Evolutionary conservation across 768 basidiomycete genomes (phyloP), one percentile per base, ranked within the genome.

Genomic region (Mycena amicta): DNA sequence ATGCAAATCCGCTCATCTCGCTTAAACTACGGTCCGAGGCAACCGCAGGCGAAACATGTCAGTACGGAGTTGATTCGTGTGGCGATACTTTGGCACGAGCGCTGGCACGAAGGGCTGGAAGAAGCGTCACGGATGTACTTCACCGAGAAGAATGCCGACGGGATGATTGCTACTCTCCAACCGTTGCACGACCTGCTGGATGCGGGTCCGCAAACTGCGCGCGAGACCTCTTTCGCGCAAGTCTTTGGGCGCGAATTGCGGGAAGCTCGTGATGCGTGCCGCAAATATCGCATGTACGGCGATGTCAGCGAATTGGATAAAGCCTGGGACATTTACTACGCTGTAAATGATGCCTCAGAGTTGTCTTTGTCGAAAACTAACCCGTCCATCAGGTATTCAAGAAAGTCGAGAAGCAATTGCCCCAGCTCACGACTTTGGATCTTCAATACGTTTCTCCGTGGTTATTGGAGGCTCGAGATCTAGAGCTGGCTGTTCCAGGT

Each of bases 301-400:
- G 95, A 99, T 69, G 82, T 86, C 55, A 86, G 85, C 50, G 94
- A 98, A 69, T 76, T 99, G 47, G 97, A 98, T 70, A 93, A 91
- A 68, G 97, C 97, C 29, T 99, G 97, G 97, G 97, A 98, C 67
- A 95, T 98, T 26, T 99, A 99, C 73, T 99, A 98, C 67, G 86
- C 86, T 49, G 94, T 93, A 68, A 61, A 87, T 72, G 5, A 30
- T 28, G 16, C 37, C 33, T 52, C 20, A 41, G 22, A 11, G 18
- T 37, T n/a, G 8, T 31, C 28, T 30, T 33, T 15, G 18, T 22
- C 52, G 33, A 20, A 13, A 27, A 43, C 25, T 57, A 20, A 51
- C 29, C 11, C 49, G 18, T 40, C 6, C 43, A 39, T 5, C 62
- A 95, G 92, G 91, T 98, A 29, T 98, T 98, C 81, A 92, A 93